Evolutionary conservation across 179 eudicot species (phyloP).

Genomic region (Beta corolliflora): DNA sequence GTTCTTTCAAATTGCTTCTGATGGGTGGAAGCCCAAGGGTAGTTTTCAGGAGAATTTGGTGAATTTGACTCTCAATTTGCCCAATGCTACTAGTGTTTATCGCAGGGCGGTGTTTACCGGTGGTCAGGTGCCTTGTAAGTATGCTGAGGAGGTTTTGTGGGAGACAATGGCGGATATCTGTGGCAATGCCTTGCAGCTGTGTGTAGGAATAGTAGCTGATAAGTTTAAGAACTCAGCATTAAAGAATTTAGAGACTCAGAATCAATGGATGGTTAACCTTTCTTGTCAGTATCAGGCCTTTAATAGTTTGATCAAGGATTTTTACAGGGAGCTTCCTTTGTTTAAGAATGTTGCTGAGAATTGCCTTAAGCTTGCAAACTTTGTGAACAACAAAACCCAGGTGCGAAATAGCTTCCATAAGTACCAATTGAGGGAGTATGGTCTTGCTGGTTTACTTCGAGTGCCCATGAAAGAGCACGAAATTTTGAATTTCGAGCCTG

Average conservation of each 20-base stretch:
- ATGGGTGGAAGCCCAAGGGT: conserved; percentile 62
- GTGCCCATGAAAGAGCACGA: conserved; percentile 43
- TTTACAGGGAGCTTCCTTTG: conserved; percentile 67
- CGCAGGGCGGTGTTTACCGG: conserved; percentile 58
- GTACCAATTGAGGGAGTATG: conserved; percentile 68
- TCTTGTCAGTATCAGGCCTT: conserved; percentile 74
- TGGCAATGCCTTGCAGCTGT: conserved; percentile 55
- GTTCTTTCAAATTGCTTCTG: conserved; percentile 71
- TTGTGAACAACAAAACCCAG: conserved; percentile 61
- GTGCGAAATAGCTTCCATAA: conserved; percentile 61
- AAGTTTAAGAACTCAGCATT: conserved; percentile 70
- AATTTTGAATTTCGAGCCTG: conserved; percentile 41
- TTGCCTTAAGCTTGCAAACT: conserved; percentile 63
- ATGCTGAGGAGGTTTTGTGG: conserved; percentile 76
- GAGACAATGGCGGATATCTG: conserved; percentile 60
- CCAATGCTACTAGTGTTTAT: conserved; percentile 76
- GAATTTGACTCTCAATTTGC: conserved; percentile 64
- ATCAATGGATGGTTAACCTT: conserved; percentile 85
- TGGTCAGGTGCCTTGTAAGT: conserved; percentile 49
- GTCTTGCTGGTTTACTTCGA: conserved; percentile 54
- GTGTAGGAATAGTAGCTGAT: conserved; percentile 84
- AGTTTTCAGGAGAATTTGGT: conserved; percentile 54
- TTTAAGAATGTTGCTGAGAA: conserved; percentile 59
- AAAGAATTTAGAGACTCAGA: conserved; percentile 67
- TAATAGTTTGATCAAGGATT: conserved; percentile 69